Conservation (phyloP, 345 rosid genomes). For the Eucalyptus virginea region DNA sequence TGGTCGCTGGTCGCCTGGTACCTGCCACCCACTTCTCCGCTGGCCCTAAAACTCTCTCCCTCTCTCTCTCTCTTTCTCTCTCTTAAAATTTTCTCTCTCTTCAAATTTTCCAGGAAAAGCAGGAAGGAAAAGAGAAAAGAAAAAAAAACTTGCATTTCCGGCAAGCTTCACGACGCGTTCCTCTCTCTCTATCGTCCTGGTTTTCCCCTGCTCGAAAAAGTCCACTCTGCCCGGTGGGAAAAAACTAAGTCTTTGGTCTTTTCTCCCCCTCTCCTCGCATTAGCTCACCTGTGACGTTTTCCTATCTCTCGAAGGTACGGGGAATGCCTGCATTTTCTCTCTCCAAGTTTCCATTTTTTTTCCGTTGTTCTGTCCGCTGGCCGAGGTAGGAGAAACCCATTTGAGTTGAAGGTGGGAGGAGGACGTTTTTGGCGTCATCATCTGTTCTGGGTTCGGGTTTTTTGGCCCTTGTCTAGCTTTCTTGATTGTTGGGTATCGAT, state of each 20-base stretch:
- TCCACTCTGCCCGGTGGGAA: neutral
- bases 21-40: neutral
- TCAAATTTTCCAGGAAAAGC: neutral
- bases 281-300: neutral
- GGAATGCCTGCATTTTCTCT: neutral
- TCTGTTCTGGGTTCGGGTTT: neutral
- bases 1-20: neutral
- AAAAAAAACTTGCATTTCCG: neutral
- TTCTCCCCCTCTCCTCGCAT: neutral
- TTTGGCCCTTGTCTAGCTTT: neutral
- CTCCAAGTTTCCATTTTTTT: neutral
- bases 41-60: neutral
- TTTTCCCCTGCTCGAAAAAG: neutral
- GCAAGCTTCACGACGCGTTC: neutral
- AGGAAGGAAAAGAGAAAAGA: neutral
- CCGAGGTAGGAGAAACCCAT: neutral
- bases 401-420: neutral
- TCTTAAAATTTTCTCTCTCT: neutral
- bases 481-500: neutral
- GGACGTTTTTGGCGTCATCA: neutral
- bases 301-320: neutral
- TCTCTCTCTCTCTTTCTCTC: neutral
- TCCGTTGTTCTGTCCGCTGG: neutral
- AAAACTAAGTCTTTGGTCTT: neutral
- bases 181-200: neutral